These are phyloP conservation scores for Paspalum vaginatum DNA, from an alignment of 176 grass and related monocot genomes.

Conservation along the genomic window DNA sequence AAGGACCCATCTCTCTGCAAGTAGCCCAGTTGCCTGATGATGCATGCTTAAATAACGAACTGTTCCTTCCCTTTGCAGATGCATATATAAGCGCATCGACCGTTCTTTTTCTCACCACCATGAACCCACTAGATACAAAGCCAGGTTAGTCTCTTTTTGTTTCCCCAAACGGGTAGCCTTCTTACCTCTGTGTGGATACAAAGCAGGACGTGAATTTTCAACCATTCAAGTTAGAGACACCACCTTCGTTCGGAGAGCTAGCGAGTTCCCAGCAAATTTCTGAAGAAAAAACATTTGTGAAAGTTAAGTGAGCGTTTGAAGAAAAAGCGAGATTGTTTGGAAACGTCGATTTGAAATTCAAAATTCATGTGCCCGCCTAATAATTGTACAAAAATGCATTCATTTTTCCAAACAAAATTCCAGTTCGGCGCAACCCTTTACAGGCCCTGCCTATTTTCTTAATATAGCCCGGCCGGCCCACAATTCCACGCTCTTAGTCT, in stretches of 20 bases:
- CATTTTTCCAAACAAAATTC: background rate
- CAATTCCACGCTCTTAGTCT: background rate
- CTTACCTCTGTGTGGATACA: background rate
- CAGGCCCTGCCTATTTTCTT: no score
- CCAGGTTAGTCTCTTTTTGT: no score
- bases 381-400: background rate
- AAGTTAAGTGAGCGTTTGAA: background rate
- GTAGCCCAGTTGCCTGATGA: background rate
- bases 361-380: no score
- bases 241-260: background rate
- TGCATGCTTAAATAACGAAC: background rate
- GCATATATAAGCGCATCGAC: background rate
- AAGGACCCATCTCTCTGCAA: background rate
- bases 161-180: background rate
- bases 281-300: background rate
- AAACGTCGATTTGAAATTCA: background rate
- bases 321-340: background rate
- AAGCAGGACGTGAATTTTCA: background rate
- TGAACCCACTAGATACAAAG: background rate
- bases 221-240: background rate
- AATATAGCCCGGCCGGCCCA: conserved; percentile 4
- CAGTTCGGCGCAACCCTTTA: background rate
- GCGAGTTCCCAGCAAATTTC: no score
- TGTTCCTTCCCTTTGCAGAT: background rate
- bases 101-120: background rate